Evolutionary conservation across 768 basidiomycete species (phyloP), one percentile per base, ranked within the genome.

Genomic region (Asterophora lycoperdoides): DNA sequence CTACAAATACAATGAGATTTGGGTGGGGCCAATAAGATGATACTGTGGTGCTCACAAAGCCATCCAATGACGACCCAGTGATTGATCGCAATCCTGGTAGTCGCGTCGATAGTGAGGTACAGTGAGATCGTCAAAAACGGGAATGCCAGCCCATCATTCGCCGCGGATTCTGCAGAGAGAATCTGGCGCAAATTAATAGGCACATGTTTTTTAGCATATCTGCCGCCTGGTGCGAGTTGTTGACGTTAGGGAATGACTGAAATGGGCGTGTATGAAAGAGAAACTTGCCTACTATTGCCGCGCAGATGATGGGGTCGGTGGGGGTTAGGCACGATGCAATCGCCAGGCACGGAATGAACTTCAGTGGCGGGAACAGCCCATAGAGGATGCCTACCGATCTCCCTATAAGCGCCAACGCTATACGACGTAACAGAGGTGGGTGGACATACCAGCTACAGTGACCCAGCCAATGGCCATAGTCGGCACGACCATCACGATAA

Each of bases 71-170:
- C 75, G 46, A 94, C 70, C 94, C 96, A 96, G 60, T 93, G 79
- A 10, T 75, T 81, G 29, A 96, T 69, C 4, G 93, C 91, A 8
- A 74, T 73, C 0, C 72, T 67, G 11, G 68, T 73, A 3, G 83
- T 77, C 0, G 75, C 60, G 54, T 95, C 90, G 4, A 92, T 56
- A 8, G 84, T 84, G 39, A 98, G 74, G 64, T 95, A 97, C 8
- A 98, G 74, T 2, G 94, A 81, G 44, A 98, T 75, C 20, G 81
- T 79, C 47, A 97, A 73, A 64, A 97, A 97, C 0, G 93, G 93
- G 64, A 94, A 96, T 1, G 94, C 93, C 11, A 97, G 76, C 1
- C 96, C 96, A 57, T 98, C 96, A 65, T 99, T 99, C 6, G 90
- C 85, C 0, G 94, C 96, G 5, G 89, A 89, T 67, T 98, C 95